Conservation (phyloP, 805 yeast genomes). For the Candida nanaspora region DNA sequence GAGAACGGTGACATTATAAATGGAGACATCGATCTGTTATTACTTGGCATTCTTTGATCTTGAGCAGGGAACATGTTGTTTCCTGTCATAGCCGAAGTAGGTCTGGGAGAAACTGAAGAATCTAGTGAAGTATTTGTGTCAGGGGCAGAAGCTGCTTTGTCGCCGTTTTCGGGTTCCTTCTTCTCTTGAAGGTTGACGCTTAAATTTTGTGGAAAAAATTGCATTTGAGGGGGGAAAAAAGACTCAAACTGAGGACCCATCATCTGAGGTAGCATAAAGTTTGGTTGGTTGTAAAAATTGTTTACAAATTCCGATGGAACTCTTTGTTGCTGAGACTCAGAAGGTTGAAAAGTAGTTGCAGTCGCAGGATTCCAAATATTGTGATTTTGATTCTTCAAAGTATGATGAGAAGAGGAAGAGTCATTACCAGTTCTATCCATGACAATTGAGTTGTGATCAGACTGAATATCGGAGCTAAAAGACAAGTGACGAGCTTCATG, state of each 20-base stretch:
- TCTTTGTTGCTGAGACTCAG: conserved; percentile 15
- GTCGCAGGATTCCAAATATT: conserved; percentile 65
- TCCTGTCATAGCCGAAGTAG: not conserved
- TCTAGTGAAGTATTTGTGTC: not conserved
- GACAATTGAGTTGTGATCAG: conserved; percentile 28
- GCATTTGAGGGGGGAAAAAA: conserved; percentile 23
- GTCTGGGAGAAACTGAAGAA: conserved; percentile 1
- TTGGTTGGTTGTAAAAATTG: conserved; percentile 1
- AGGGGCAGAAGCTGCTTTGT: no score
- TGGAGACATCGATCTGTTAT: conserved; percentile 22
- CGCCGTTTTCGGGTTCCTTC: no score
- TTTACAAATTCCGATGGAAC: not conserved
- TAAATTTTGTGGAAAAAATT: not conserved
- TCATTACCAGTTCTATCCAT: conserved; percentile 19
- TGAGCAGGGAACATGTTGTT: not conserved
- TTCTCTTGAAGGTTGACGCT: not conserved
- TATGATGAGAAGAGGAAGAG: conserved; percentile 1
- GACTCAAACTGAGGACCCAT: conserved; percentile 28
- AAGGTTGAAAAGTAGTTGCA: conserved; percentile 53
- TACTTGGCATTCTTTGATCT: no score
- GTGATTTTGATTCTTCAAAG: conserved; percentile 8
- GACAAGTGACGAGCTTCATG: conserved; percentile 21
- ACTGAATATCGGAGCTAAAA: conserved; percentile 21
- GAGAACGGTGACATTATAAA: conserved; percentile 43
- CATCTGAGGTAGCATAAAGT: conserved; percentile 15